Percentiles rank a stretch among this genome's conserved stretches.
These are phyloP conservation scores for Xerocomus brunneocitrinus DNA, from an alignment of 768 basidiomycete genomes.

Conservation along the genomic window DNA sequence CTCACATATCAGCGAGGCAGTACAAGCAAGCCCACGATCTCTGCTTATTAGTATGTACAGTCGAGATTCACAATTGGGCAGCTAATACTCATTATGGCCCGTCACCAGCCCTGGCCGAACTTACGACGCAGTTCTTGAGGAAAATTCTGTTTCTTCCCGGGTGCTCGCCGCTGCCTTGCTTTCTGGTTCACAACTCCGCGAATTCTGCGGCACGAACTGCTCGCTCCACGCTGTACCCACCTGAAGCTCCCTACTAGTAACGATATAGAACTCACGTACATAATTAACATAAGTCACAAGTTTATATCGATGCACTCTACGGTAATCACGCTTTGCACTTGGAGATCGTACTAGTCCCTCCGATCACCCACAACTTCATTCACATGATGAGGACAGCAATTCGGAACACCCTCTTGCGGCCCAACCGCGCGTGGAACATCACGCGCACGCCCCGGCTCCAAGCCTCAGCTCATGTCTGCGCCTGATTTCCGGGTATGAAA, in stretches of 20 bases:
- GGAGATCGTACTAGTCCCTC: conserved; percentile 3
- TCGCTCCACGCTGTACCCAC: not conserved
- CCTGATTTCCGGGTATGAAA: conserved; percentile 26
- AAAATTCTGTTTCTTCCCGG: not conserved
- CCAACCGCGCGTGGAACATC: conserved; percentile 3
- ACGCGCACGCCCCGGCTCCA: not conserved
- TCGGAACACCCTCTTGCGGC: not conserved
- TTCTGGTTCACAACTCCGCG: conserved; percentile 29
- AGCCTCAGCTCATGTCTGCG: conserved; percentile 1
- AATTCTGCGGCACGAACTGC: conserved; percentile 23
- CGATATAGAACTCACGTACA: conserved; percentile 11
- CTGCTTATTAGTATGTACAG: conserved; percentile 8
- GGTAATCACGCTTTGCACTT: not conserved
- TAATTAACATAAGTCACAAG: conserved; percentile 11
- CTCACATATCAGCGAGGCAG: conserved; percentile 25
- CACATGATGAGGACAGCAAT: conserved; percentile 2
- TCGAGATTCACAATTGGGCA: conserved; percentile 5
- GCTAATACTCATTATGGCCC: conserved; percentile 12
- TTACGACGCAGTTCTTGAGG: conserved; percentile 8
- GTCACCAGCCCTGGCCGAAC: conserved; percentile 6
- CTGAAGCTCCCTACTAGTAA: not conserved
- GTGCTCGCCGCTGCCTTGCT: not conserved
- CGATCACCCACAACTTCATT: conserved; percentile 9
- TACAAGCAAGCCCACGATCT: conserved; percentile 14
- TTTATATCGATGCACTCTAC: not conserved